phyloP scores from a whole-genome alignment of 2,329 filamentous ascomycete genomes.

The Fusarium begoniae region DNA sequence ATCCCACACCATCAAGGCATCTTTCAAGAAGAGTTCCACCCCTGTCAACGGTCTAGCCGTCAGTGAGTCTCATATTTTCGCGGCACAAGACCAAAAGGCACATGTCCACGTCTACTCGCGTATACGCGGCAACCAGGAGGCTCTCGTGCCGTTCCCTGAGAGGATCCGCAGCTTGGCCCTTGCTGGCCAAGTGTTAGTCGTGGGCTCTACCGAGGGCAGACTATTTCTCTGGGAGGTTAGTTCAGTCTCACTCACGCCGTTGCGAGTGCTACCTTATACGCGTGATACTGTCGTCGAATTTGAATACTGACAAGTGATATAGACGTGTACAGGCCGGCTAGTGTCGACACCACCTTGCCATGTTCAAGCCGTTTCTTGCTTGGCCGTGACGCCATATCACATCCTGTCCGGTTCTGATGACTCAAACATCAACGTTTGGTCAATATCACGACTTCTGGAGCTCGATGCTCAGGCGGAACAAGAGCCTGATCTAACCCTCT shows the following conservation, averaged over 20 bases:
- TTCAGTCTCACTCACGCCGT: constrained; percentile 26
- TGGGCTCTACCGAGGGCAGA: constrained; percentile 87
- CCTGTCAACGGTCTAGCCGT: constrained; percentile 81
- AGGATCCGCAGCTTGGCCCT: constrained; percentile 81
- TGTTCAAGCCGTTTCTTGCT: constrained; percentile 80
- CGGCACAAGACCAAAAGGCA: constrained; percentile 89
- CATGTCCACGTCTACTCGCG: constrained; percentile 93
- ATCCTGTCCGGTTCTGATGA: constrained; percentile 84
- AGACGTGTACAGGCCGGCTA: constrained; percentile 80
- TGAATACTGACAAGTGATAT: constrained; percentile 38
- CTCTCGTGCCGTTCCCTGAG: constrained; percentile 87
- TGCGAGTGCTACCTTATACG: constrained; percentile 11
- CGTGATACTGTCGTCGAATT: constrained; percentile 18
- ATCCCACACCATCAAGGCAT: constrained; percentile 74
- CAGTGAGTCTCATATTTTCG: constrained; percentile 85
- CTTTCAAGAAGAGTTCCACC: constrained; percentile 94
- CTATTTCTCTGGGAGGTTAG: constrained; percentile 92
- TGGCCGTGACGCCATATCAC: constrained; percentile 77
- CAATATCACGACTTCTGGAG: constrained; percentile 76
- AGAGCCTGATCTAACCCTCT: constrained; percentile 80
- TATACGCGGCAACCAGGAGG: constrained; percentile 85
- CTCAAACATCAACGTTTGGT: constrained; percentile 93
- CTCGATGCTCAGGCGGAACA: constrained; percentile 62
- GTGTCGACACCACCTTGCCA: constrained; percentile 80
- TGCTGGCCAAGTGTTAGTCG: constrained; percentile 74